These are phyloP conservation scores for Bisporella sp. DNA, from an alignment of 2,329 filamentous ascomycete species.

Conservation along the genomic window DNA sequence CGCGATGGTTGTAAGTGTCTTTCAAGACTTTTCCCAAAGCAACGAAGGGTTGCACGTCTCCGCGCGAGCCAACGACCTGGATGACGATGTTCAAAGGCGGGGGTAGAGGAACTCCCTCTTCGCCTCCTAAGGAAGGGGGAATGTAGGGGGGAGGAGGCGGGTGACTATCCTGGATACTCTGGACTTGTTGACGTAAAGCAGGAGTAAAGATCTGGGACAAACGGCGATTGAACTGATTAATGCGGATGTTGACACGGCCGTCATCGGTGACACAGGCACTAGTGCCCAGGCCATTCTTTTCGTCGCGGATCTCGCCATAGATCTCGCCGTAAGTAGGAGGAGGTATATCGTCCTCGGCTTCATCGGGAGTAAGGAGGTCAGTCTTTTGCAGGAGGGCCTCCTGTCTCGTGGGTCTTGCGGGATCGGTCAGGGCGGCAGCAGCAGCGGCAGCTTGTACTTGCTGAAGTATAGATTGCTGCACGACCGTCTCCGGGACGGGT, in stretches of 20 bases:
- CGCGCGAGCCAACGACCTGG: slow-evolving; percentile 67
- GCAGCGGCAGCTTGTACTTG: slow-evolving; percentile 22
- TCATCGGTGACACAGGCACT: slow-evolving; percentile 59
- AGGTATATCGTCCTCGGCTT: slow-evolving; percentile 12
- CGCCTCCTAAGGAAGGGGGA: slow-evolving; percentile 61
- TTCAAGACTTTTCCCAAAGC: slow-evolving; percentile 60
- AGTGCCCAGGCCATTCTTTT: slow-evolving; percentile 55
- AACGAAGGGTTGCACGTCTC: slow-evolving; percentile 71
- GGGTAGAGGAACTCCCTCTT: slow-evolving; percentile 49
- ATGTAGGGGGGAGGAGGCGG: slow-evolving; percentile 63
- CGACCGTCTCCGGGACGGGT: slow-evolving; percentile 11
- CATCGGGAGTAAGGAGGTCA: slow-evolving; percentile 15
- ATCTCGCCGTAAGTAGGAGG: slow-evolving; percentile 54
- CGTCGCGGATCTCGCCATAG: slow-evolving; percentile 49
- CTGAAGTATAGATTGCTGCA: slow-evolving; percentile 24
- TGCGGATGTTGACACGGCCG: slow-evolving; percentile 73
- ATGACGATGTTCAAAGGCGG: slow-evolving; percentile 63
- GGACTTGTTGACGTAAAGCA: slow-evolving; percentile 48
- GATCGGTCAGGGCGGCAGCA: slow-evolving; percentile 19
- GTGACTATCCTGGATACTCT: slow-evolving; percentile 34
- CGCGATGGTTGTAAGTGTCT: slow-evolving; percentile 60
- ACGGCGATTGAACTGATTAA: slow-evolving; percentile 61
- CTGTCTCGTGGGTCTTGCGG: slow-evolving; percentile 18
- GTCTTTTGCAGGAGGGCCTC: slow-evolving; percentile 17
- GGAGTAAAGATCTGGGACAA: slow-evolving; percentile 63